Evolutionary conservation across 2,329 filamentous ascomycete genomes (phyloP), one percentile per base, ranked within the genome.

Genomic region (Daldinia sp.): DNA sequence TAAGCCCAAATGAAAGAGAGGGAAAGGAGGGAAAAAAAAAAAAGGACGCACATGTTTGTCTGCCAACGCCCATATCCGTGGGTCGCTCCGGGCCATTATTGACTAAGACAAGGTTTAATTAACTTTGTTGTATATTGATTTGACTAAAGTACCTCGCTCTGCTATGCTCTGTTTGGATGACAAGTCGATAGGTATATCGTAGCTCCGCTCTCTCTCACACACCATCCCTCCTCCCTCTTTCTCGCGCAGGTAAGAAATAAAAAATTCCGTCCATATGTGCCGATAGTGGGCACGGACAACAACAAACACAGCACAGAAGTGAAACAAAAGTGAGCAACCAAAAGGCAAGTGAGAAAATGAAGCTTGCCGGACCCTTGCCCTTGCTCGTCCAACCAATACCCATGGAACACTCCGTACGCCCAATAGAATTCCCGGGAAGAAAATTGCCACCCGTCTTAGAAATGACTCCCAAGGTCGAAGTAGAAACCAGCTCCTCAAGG

Each of bases 381-480:
- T 60, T 63, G 30, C 57, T 67, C 63, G 48, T 68, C 60, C 69
- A 67, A 65, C 60, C 63, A 53, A 48, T 48, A 46, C 26, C 54
- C 37, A 46, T 35, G 33, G 51, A 54, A 28, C 66, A 71, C 69
- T 67, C 69, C 69, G 48, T 69, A 69, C 69, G 69, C 69, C 69
- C 63, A 51, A 53, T 44, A 56, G 53, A 63, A 50, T 13, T 33
- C 28, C 39, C 56, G 46, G 35, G 50, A 57, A 56, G 50, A 67
- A 39, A 67, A 56, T 63, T 56, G 59, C 67, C 62, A 65, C 67
- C 67, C 64, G 62, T 70, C 67, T 68, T 68, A 66, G 69, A 69
- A 51, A 35, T 68, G 64, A 68, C 64, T 70, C 69, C 69, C 30
- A 68, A 66, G 64, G 51, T 67, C 69, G 64, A 70, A 61, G 67